These are phyloP conservation scores for Paramyrothecium roridum DNA, from an alignment of 2,329 filamentous ascomycete genomes.

Conservation along the genomic window DNA sequence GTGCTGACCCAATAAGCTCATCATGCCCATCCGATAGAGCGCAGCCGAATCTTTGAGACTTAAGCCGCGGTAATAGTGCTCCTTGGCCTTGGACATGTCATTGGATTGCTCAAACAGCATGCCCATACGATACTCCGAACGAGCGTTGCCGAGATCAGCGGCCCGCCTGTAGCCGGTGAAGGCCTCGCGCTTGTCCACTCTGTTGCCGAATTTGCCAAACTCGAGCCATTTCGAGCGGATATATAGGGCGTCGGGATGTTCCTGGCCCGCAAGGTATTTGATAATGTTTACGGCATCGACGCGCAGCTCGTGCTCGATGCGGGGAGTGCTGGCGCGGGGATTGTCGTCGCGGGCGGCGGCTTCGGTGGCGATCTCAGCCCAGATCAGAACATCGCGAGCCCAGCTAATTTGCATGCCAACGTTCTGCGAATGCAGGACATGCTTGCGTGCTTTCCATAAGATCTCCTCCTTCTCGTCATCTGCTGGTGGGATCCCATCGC, in stretches of 20 bases:
- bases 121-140: constrained; percentile 94
- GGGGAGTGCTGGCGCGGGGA: constrained; percentile 72
- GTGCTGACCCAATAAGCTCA: constrained; percentile 92
- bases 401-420: constrained; percentile 95
- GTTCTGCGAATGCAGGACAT: constrained; percentile 89
- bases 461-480: constrained; percentile 93
- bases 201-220: constrained; percentile 91
- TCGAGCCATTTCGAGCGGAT: constrained; percentile 96
- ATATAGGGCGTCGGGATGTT: constrained; percentile 91
- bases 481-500: constrained; percentile 86
- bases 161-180: constrained; percentile 83
- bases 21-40: constrained; percentile 87
- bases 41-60: constrained; percentile 83
- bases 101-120: constrained; percentile 98
- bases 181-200: constrained; percentile 91
- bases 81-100: constrained; percentile 84
- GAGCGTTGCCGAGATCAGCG: constrained; percentile 79
- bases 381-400: constrained; percentile 88
- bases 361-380: constrained; percentile 80
- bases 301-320: constrained; percentile 82
- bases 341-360: constrained; percentile 60
- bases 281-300: constrained; percentile 91
- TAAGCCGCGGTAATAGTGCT: constrained; percentile 83
- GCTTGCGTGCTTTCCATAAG: constrained; percentile 76
- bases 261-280: constrained; percentile 82